These are phyloP conservation scores for Malassezia caprae DNA, from an alignment of 1,284 basidiomycete species.

Conservation along the genomic window DNA sequence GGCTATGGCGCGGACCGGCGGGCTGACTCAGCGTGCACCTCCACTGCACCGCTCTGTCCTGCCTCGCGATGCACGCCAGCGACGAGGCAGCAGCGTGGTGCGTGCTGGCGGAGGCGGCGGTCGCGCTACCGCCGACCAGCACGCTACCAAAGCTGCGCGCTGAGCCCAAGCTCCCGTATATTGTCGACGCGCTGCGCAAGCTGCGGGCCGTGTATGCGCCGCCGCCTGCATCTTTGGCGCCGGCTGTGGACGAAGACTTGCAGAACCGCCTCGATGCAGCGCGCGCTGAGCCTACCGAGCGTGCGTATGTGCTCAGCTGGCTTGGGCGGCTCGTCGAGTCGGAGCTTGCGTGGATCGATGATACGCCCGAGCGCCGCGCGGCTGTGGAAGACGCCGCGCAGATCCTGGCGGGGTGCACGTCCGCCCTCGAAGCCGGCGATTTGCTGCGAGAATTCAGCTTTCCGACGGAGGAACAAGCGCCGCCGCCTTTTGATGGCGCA, in stretches of 20 bases:
- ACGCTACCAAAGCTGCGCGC: constrained; percentile 10
- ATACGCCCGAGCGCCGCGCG: neutral
- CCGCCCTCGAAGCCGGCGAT: constrained; percentile 11
- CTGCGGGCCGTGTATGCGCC: constrained; percentile 5
- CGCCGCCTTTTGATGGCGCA: neutral
- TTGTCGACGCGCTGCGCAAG: constrained; percentile 2
- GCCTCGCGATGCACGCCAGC: neutral
- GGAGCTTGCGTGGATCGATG: constrained; percentile 5
- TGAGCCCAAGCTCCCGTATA: neutral
- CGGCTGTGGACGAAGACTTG: neutral
- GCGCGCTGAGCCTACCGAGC: constrained; percentile 16
- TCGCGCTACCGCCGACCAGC: constrained; percentile 8
- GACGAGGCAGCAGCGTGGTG: neutral
- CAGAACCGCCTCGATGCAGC: constrained; percentile 9
- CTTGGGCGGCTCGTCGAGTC: constrained; percentile 4
- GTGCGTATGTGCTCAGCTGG: constrained; percentile 10
- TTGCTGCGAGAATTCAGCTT: constrained; percentile 14
- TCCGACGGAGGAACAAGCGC: neutral
- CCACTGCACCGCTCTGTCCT: neutral
- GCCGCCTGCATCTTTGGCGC: neutral
- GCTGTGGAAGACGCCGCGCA: constrained; percentile 5
- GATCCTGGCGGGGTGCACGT: neutral
- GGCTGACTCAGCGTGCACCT: neutral
- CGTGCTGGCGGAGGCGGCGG: neutral
- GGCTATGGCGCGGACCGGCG: neutral